These are phyloP conservation scores for Xylaria polymorpha DNA, from an alignment of 2,329 filamentous ascomycete genomes.

Conservation along the genomic window DNA sequence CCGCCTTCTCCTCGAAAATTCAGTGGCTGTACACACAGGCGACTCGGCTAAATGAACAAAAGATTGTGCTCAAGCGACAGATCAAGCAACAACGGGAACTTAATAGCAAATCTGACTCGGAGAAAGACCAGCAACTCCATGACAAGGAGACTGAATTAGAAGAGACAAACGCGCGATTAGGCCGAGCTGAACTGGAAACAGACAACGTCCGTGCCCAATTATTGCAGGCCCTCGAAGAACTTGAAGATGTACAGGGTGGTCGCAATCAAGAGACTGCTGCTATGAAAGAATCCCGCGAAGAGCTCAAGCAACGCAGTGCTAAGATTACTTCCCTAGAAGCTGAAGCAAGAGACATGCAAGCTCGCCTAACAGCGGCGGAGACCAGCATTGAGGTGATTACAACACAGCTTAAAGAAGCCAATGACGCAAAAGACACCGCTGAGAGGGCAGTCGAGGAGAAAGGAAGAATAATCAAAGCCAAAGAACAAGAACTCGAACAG, in stretches of 20 bases:
- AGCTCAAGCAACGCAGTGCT: constrained; percentile 58
- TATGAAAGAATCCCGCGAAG: constrained; percentile 53
- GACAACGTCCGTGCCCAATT: constrained; percentile 61
- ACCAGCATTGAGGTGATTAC: constrained; percentile 54
- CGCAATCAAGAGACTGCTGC: constrained; percentile 51
- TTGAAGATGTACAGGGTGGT: constrained; percentile 55
- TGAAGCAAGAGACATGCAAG: constrained; percentile 54
- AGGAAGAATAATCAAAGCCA: constrained; percentile 57
- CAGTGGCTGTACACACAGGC: constrained; percentile 82
- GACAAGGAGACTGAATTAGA: constrained; percentile 68
- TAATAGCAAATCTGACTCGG: constrained; percentile 84
- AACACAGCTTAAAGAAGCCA: constrained; percentile 52
- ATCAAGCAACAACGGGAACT: constrained; percentile 96
- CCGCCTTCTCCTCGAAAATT: constrained; percentile 81
- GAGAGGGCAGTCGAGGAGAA: constrained; percentile 48
- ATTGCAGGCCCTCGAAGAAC: constrained; percentile 59
- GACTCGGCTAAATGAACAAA: constrained; percentile 85
- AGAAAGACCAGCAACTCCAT: constrained; percentile 73
- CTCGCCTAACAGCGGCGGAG: constrained; percentile 53
- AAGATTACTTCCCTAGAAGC: constrained; percentile 59
- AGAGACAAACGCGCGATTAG: constrained; percentile 49
- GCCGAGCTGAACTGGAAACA: constrained; percentile 51
- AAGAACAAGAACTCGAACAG: constrained; percentile 52
- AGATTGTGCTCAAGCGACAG: constrained; percentile 87
- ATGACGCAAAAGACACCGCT: constrained; percentile 47